Base-by-base conservation (phyloP, 768 basidiomycete genomes). In the Boletus tylopilopsis region DNA sequence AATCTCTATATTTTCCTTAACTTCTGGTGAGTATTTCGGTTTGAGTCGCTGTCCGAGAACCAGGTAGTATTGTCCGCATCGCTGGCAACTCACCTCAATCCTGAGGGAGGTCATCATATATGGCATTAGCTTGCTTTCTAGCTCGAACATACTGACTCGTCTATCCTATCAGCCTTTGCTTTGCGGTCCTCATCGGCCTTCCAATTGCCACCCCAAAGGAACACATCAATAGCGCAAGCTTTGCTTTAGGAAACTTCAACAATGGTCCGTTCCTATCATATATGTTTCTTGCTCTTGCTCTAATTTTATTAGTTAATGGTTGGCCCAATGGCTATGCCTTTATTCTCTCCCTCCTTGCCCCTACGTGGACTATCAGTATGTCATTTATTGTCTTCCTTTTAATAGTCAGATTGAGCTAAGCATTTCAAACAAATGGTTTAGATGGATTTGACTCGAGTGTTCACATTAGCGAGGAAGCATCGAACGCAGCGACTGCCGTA, bases 1-100 rank as follows among this genome's bases (percentile, higher is more conserved):
- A 81, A 76, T 18, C 64, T 85, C 8, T 90, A 85, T 56, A 78
- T 89, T 18, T 54, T 78, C 18, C 71, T 90, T 35, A 90, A 90
- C 60, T 64, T 89, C 25, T 43, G 79, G 83, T 84, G 64, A 49
- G 84, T 71, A 6, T 43, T 29, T 29, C 27, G 5, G 27, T 29
- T 29, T 2, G 13, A 24, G 23, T 27, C 23, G n/a, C n/a, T 18
- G 8, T 6, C n/a, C n/a, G n/a, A n/a, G n/a, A n/a, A n/a, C n/a
- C n/a, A n/a, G n/a, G n/a, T n/a, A n/a, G n/a, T n/a, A n/a, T n/a
- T n/a, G n/a, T n/a, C n/a, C n/a, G n/a, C n/a, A n/a, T n/a, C n/a
- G n/a, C n/a, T n/a, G n/a, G n/a, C n/a, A n/a, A n/a, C n/a, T n/a
- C n/a, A n/a, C n/a, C n/a, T n/a, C n/a, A n/a, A n/a, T n/a, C n/a